Evolutionary conservation across 768 basidiomycete genomes (phyloP), one percentile per base, ranked within the genome.

Genomic region (Pleurotus sapidus): DNA sequence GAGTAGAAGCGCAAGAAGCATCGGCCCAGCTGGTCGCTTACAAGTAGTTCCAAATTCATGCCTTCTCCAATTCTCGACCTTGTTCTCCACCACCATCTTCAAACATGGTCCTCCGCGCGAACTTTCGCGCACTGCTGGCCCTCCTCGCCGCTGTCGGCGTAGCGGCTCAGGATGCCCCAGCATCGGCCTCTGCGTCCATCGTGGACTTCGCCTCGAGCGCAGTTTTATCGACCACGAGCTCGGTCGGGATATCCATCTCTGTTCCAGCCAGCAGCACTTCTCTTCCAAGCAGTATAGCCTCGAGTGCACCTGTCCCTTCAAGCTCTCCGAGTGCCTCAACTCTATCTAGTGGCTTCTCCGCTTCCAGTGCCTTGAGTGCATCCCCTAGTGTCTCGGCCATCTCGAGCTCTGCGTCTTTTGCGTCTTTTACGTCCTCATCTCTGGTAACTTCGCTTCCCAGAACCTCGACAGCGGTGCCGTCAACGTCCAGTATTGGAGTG

Each of bases 401-500:
- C 5, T 56, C 23, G 25, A 25, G 17, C 5, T 9, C 25, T 5
- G 37, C 42, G 5, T 9, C 46, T 9, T 3, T 9, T 6, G 14
- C 20, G 24, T 5, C 17, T 2, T 18, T 25, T 15, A 2, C 50
- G 12, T 42, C 40, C 3, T 45, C 42, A 17, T 25, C 18, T 1
- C 9, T 42, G 17, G 38, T 15, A 4, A 37, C 53, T 40, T 55
- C 53, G 4, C 38, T 39, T 23, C 25, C 18, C 12, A 55, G 38
- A 7, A 27, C 30, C 4, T 34, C 42, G 12, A 54, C 53, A 4
- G 9, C 39, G 38, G 20, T 45, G 23, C 38, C 39, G 9, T 42
- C 53, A 4, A 55, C 77, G 30, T 30, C 77, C 80, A 12, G 73
- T 79, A 48, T 68, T 74, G 17, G 61, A 67, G 0, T 74, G 75